Conservation (phyloP, 176 grass and related monocot genomes). For the Eremochloa ophiuroides region DNA sequence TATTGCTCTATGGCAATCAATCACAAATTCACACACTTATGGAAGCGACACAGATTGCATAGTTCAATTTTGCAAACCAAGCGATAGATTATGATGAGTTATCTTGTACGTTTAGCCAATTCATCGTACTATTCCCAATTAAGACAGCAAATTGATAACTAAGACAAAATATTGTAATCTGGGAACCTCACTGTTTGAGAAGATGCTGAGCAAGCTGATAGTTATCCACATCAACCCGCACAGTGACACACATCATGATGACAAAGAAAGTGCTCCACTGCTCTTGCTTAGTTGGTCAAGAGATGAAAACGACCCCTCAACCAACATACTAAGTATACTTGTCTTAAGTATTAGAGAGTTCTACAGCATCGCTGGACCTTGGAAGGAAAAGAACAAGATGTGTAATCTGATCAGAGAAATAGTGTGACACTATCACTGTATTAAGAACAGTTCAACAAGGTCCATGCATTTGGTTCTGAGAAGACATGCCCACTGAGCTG, state of each 20-base stretch:
- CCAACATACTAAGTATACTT: not conserved
- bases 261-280: not conserved
- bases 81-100: not conserved
- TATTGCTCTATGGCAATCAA: not conserved
- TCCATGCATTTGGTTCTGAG: not conserved
- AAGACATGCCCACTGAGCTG: not conserved
- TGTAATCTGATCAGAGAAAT: not conserved
- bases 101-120: not conserved
- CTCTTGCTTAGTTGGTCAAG: slow-evolving; percentile 11
- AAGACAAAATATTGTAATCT: not conserved
- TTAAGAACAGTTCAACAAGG: not conserved
- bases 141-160: not conserved
- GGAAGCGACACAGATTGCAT: not conserved
- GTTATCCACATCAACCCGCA: slow-evolving; percentile 19
- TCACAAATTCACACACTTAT: not conserved
- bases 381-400: not conserved
- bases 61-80: not conserved
- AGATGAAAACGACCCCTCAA: slow-evolving; percentile 28
- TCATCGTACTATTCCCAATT: not conserved
- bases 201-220: not conserved
- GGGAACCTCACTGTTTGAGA: not conserved
- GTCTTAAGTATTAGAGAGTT: not conserved
- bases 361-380: not conserved
- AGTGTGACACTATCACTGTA: not conserved
- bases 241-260: not conserved